Evolutionary conservation across 2,329 filamentous ascomycete genomes (phyloP), one percentile per base, ranked within the genome.

Genomic region (Periconia sp.): DNA sequence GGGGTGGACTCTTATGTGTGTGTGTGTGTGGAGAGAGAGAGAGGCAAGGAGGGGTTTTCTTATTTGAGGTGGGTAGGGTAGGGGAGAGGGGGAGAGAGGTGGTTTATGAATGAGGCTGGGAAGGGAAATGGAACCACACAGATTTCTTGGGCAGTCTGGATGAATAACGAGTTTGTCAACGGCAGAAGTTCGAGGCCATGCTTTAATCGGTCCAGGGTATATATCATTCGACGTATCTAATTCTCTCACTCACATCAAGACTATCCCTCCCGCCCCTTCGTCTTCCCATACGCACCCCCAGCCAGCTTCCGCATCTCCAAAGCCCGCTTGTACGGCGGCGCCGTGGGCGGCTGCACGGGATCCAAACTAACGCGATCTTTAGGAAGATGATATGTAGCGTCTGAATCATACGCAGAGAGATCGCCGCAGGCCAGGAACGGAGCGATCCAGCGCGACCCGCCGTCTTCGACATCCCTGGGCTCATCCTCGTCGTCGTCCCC

Each of bases 351-450:
- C 72, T 97, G 94, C 31, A 99, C 85, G 0, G 94, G 94, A 70
- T 97, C 92, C 46, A 97, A 82, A 62, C 89, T 92, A 49, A 95
- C 84, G 68, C 95, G 85, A 60, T 92, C 89, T 55, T 92, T 89
- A 0, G 94, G 92, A 17, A 99, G 80, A 61, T 89, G 85, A 74
- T 97, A 97, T 5, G 92, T 94, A 3, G 94, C 93, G 79, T 99
- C 94, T 0, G 93, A 92, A 77, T 99, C 94, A 77, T 92, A 99
- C 11, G 91, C 87, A 20, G 92, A 95, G 49, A 99, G 81, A 75
- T 99, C 94, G 44, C 94, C 94, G 72, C 94, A 99, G n/a, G 94
- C 92, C 65, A 99, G 84, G 71, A 99, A 99, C 0, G 93, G 92
- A 3, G 92, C 92, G 63, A 97, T 93, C 92, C 93, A 97, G 47